Base-by-base conservation (phyloP, 208 protist species). In the Endotrypanum monterogeii region DNA sequence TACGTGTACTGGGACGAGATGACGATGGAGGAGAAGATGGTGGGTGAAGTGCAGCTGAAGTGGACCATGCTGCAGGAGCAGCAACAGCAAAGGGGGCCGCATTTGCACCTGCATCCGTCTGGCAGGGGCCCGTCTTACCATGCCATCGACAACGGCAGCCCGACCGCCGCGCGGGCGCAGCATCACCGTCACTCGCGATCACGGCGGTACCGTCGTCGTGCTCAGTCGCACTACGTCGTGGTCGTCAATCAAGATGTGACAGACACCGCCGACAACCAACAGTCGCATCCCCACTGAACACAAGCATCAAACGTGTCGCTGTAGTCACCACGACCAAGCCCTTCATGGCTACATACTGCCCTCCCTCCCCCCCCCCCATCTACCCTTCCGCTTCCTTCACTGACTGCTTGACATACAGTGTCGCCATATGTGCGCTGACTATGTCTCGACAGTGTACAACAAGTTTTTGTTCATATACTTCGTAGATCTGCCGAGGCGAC, bases 1-100 rank as follows among this genome's bases (percentile, higher is more conserved):
- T 90, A 88, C 76, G 83, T 90, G 30, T 77, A 80, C 66, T 90
- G 86, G 83, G 86, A 90, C 23, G 66, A 82, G 58, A 76, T 80
- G 61, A 90, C 83, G 16, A 63, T 50, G 7, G 73, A 77, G 46
- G 75, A 80, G 55, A 89, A 89, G 79, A 67, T 54, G 48, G 39
- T 54, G 0, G 82, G 85, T 6, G 85, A 89, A 75, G 66, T 87
- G 62, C 65, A 80, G 67, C 70, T 87, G 41, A 87, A 87, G 71
- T 84, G 77, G 76, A 57, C 50, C 52, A 76, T 71, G 57, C 66
- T 81, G 68, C 55, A 60, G 25, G 55, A 67, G 60, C 61, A 67
- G 60, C 44, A 48, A 48, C 44, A 48, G 62, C 73, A 78, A 25
- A 46, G 5, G 57, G 7, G 11, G 25, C 25, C 66, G 11, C 25